phyloP scores from a whole-genome alignment of 2,329 filamentous ascomycete genomes.

The Scytalidium lignicola region DNA sequence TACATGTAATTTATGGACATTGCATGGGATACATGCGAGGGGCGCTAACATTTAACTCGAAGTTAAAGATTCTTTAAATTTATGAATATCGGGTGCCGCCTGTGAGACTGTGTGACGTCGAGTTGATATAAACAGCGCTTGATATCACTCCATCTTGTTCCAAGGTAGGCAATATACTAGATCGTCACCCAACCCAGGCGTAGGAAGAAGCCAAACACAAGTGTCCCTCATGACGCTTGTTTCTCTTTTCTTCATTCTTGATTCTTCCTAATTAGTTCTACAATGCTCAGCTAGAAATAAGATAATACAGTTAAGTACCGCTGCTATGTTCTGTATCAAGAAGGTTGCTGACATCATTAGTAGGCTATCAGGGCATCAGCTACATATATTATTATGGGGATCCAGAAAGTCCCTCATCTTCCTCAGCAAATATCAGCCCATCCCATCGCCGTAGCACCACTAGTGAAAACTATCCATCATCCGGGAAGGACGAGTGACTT shows the following conservation, averaged over 20 bases:
- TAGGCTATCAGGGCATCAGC: neutral
- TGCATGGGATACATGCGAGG: slow-evolving; percentile 6
- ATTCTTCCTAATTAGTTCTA: neutral
- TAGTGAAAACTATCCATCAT: neutral
- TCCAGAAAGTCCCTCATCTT: neutral
- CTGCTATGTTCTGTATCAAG: neutral
- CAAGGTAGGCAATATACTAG: neutral
- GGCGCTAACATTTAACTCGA: neutral
- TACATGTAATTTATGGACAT: slow-evolving; percentile 14
- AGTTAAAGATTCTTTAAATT: neutral
- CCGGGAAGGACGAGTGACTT: neutral
- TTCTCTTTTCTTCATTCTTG: neutral
- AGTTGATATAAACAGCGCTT: neutral
- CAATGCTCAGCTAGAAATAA: neutral
- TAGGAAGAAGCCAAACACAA: neutral
- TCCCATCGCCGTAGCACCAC: neutral
- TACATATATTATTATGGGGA: no score
- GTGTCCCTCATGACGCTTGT: neutral
- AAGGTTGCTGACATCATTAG: neutral
- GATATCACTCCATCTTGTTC: neutral
- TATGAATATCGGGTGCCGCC: neutral
- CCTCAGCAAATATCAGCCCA: neutral
- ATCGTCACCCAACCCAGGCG: neutral
- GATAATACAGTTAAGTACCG: neutral
- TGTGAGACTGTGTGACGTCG: neutral